Conservation (phyloP, 345 rosid genomes). For the Gossypium turneri region DNA sequence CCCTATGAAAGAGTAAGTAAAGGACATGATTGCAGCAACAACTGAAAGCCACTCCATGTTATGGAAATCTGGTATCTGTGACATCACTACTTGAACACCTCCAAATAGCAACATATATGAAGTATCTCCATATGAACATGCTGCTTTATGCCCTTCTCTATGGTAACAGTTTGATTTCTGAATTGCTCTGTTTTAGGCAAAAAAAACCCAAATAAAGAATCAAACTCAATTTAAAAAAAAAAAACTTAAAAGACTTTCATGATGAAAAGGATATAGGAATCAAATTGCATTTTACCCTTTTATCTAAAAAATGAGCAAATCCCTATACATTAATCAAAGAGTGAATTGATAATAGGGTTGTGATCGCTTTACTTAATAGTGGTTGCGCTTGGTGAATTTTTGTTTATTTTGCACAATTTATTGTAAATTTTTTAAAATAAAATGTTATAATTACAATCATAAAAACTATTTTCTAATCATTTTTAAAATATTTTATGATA, state of each 20-base stretch:
- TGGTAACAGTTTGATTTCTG: constrained; percentile 48
- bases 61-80: constrained; percentile 44
- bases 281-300: too few relatives aligned
- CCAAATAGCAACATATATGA: constrained; percentile 41
- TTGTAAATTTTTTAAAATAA: fast-evolving
- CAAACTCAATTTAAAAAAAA: not conserved
- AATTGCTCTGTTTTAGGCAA: constrained; percentile 36
- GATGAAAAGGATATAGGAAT: not conserved
- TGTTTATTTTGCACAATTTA: too few relatives aligned
- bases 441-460: too few relatives aligned
- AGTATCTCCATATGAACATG: constrained; percentile 27
- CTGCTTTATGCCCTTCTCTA: constrained; percentile 40
- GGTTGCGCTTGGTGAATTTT: too few relatives aligned
- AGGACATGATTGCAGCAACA: constrained; percentile 45
- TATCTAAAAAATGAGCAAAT: too few relatives aligned
- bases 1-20: constrained; percentile 41
- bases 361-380: too few relatives aligned
- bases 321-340: too few relatives aligned
- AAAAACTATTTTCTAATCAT: too few relatives aligned
- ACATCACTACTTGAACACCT: constrained; percentile 33
- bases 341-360: too few relatives aligned
- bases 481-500: too few relatives aligned
- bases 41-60: constrained; percentile 43
- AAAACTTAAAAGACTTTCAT: not conserved
- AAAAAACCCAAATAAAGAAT: not conserved